Percentiles rank a stretch among this genome's conserved stretches.
These are phyloP conservation scores for Vicia sativa DNA, from an alignment of 306 rosid genomes.

Conservation along the genomic window DNA sequence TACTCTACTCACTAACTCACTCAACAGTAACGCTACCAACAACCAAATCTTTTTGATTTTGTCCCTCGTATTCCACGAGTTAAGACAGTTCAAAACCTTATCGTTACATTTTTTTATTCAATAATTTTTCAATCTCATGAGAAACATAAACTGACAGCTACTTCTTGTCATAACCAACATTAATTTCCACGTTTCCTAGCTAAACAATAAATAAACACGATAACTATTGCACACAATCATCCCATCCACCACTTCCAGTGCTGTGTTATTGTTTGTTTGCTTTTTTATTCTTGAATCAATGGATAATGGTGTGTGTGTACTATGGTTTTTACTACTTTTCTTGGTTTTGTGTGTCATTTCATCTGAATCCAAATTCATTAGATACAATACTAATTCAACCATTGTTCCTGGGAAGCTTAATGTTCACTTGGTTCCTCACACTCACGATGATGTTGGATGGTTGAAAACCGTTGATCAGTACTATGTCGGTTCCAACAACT, in stretches of 20 bases:
- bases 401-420: constrained; percentile 66
- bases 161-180: neutral
- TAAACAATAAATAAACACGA: neutral
- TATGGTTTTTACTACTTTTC: constrained; percentile 31
- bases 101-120: neutral
- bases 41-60: neutral
- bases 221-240: neutral
- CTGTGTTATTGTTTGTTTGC: neutral
- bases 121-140: constrained; percentile 1
- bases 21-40: neutral
- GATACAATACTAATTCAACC: constrained; percentile 62
- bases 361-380: constrained; percentile 53
- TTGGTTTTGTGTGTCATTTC: constrained; percentile 20
- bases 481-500: constrained; percentile 80
- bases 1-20: no score
- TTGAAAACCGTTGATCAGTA: constrained; percentile 86
- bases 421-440: constrained; percentile 78
- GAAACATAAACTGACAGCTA: constrained; percentile 28
- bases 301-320: neutral
- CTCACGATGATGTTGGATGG: constrained; percentile 89
- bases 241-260: neutral
- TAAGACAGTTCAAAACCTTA: constrained; percentile 17
- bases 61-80: neutral
- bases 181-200: neutral
- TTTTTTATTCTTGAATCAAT: constrained; percentile 26